Conservation (phyloP, 2,329 filamentous ascomycete genomes). For the Neonectria magnoliae region DNA sequence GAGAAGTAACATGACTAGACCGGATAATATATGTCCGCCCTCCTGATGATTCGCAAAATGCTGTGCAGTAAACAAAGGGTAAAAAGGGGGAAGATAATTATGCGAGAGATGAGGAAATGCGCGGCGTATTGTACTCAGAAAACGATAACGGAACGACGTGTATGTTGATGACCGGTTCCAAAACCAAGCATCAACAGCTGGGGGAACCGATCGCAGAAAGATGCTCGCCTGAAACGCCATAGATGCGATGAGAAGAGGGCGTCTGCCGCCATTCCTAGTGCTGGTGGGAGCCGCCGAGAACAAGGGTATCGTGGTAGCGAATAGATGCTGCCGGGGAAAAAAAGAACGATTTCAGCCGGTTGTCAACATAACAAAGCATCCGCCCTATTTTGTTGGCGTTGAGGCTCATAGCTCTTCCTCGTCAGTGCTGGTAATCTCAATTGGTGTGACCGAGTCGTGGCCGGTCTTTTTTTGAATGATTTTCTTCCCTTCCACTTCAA, state of each 20-base stretch:
- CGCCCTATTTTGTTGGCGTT: slow-evolving; percentile 5
- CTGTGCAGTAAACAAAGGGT: slow-evolving; percentile 5
- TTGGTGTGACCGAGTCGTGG: slow-evolving; percentile 23
- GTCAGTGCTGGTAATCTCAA: slow-evolving; percentile 32
- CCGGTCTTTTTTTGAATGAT: slow-evolving; percentile 22
- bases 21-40: background rate
- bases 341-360: slow-evolving; percentile 9
- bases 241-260: slow-evolving; percentile 15
- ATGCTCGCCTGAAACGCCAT: slow-evolving; percentile 22
- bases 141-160: slow-evolving; percentile 15
- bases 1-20: background rate
- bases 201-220: background rate
- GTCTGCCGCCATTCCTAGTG: slow-evolving; percentile 6
- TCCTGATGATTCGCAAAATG: slow-evolving; percentile 8
- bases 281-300: slow-evolving; percentile 15
- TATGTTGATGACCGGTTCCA: slow-evolving; percentile 13
- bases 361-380: slow-evolving; percentile 8
- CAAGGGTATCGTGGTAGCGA: slow-evolving; percentile 38
- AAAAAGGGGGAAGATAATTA: slow-evolving; percentile 8
- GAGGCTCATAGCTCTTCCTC: slow-evolving; percentile 31
- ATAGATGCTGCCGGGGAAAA: slow-evolving; percentile 28
- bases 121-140: slow-evolving; percentile 10
- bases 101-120: slow-evolving; percentile 1
- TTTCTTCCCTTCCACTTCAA: slow-evolving; percentile 19
- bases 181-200: background rate